Percentiles rank a stretch among this genome's conserved stretches.
phyloP scores from a whole-genome alignment of 2,329 filamentous ascomycete species.

The Fusarium protoensiforme region DNA sequence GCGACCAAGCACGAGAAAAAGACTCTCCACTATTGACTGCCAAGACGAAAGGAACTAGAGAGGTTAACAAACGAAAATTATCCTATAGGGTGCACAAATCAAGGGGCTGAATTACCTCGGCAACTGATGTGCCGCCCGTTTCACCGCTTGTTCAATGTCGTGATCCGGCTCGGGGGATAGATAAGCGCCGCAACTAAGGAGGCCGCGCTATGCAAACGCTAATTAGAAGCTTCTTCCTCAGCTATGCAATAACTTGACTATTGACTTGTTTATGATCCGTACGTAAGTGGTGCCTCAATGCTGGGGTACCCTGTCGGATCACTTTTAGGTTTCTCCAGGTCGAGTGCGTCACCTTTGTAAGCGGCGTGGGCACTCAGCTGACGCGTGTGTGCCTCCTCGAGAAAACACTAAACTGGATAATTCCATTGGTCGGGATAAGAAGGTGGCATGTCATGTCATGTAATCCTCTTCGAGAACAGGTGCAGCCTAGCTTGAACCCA shows the following conservation, averaged over 20 bases:
- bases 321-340: neutral
- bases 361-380: neutral
- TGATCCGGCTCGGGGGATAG: neutral
- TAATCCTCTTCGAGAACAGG: neutral
- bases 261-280: neutral
- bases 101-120: neutral
- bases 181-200: neutral
- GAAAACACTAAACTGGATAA: neutral
- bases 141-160: neutral
- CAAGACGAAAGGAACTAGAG: neutral
- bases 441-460: neutral
- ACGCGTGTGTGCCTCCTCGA: neutral
- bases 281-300: neutral
- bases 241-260: neutral
- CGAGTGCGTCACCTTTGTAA: neutral
- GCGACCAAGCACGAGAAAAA: neutral
- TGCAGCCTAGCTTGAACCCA: neutral
- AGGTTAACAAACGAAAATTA: neutral
- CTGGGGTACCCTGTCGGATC: neutral
- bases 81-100: neutral
- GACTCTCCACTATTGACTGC: neutral
- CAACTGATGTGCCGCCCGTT: neutral
- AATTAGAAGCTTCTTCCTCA: neutral
- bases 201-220: neutral
- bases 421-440: neutral